Evolutionary conservation across 2,329 filamentous ascomycete species (phyloP).

Genomic region (Nemania abortiva): DNA sequence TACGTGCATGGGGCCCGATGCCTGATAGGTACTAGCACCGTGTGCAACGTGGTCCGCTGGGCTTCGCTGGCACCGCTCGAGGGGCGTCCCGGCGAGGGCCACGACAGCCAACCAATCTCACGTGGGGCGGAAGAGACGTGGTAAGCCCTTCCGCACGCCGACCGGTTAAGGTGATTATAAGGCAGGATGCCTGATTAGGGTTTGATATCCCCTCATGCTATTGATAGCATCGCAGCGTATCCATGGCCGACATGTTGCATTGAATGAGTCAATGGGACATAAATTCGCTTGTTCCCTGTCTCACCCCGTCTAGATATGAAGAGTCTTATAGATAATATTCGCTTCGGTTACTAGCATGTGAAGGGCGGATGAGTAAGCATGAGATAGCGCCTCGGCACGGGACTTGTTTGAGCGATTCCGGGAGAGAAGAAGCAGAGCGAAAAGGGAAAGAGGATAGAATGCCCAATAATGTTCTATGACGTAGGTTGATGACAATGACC

Average conservation of each 20-base stretch:
- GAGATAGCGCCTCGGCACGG: not conserved
- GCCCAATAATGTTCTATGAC: not conserved
- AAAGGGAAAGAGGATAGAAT: not conserved
- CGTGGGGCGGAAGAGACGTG: slow-evolving; percentile 35
- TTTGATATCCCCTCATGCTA: slow-evolving; percentile 2
- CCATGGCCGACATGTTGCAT: slow-evolving; percentile 17
- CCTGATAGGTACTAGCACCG: slow-evolving; percentile 39
- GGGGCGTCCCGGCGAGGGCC: slow-evolving; percentile 33
- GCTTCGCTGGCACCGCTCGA: slow-evolving; percentile 53
- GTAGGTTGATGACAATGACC: not conserved
- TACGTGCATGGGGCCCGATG: slow-evolving; percentile 44
- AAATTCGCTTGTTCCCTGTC: slow-evolving; percentile 22
- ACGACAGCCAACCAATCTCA: slow-evolving; percentile 44
- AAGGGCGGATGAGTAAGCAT: slow-evolving; percentile 24
- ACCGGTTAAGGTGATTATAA: slow-evolving; percentile 14
- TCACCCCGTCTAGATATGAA: not conserved
- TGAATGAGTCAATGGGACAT: slow-evolving; percentile 20
- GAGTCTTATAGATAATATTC: not conserved
- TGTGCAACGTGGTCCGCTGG: slow-evolving; percentile 54
- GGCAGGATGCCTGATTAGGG: slow-evolving; percentile 20
- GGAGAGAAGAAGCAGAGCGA: not conserved
- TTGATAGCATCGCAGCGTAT: slow-evolving; percentile 12
- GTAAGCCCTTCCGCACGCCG: slow-evolving; percentile 22
- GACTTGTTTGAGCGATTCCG: not conserved
- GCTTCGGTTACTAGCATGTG: slow-evolving; percentile 14